These are phyloP conservation scores for Orbilia blumenaviensis DNA, from an alignment of 2,329 filamentous ascomycete species.

Conservation along the genomic window DNA sequence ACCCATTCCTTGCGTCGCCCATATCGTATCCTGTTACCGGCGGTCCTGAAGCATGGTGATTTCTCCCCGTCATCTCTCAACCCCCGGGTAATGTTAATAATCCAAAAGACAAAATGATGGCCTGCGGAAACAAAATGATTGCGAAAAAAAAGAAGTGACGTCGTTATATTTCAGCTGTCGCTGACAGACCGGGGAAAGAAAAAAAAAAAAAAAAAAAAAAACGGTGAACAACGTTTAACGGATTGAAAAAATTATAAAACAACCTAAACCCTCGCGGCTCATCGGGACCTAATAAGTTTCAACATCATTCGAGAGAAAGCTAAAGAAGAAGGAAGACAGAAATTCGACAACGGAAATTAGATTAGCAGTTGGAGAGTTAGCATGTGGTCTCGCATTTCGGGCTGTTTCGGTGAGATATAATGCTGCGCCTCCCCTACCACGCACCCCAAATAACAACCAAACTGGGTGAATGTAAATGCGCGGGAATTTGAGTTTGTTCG, in stretches of 20 bases:
- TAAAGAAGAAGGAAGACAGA: conserved; percentile 22
- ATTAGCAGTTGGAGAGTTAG: conserved; percentile 24
- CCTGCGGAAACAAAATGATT: neutral
- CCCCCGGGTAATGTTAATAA: neutral
- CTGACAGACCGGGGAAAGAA: neutral
- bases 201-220: neutral
- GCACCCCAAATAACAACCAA: conserved; percentile 40
- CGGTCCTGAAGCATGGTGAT: conserved; percentile 34
- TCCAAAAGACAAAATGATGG: neutral
- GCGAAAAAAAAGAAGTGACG: conserved; percentile 2
- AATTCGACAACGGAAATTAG: conserved; percentile 52
- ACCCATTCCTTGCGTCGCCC: conserved; percentile 31
- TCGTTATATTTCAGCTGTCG: conserved; percentile 7
- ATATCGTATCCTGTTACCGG: conserved; percentile 40
- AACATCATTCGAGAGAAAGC: conserved; percentile 27
- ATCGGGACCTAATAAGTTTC: conserved; percentile 30
- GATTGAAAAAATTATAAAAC: conserved; percentile 2
- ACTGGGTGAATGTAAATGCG: conserved; percentile 23
- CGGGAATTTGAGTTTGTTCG: conserved; percentile 47
- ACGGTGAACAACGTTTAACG: neutral
- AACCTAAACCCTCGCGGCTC: conserved; percentile 26
- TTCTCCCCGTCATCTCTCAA: conserved; percentile 49
- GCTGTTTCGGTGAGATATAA: conserved; percentile 53
- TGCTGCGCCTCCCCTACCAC: conserved; percentile 54
- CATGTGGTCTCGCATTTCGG: conserved; percentile 53